Base-by-base conservation (phyloP, 306 rosid genomes). In the Cucurbita pepo region DNA sequence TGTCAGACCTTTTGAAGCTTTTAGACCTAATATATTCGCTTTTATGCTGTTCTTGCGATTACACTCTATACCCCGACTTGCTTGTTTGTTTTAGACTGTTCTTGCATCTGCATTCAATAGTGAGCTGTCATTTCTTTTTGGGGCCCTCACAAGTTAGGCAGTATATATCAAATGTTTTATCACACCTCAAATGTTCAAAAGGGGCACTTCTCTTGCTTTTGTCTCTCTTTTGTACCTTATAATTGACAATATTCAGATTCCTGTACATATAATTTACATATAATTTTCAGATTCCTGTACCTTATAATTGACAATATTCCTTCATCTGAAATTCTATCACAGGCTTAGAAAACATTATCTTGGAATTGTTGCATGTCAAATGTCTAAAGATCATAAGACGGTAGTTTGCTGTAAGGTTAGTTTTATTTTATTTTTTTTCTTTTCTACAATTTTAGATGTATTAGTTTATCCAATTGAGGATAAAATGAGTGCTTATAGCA, bases 351-450 rank as follows among this genome's bases (percentile, higher is more conserved):
- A 18, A 57, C 73, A 50, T 69, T 30, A 14, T 69, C 44, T 67
- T 67, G 73, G 44, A 69, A 48, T 45, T 30, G 16, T 69, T 50
- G 45, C 73, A 22, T 67, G 16, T 47, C 21, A 47, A 67, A 67
- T 67, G 73, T 47, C 41, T 47, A 69, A 69, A 50, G 73, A 15
- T 69, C 5, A 45, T 50, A 56, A 69, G 58, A 41, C 50, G 45
- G 34, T 69, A 50, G 58, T 69, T 16, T 69, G 58, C 15, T 69
- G 74, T 52, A 8, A 60, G 75, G 84, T 83, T 78, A 69, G 73
- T 30, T 12, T 45, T 48, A 15, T 38, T 62, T 62, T 38, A n/a
- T 25, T 25, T 1, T 25, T 25, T 1, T 25, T 25, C 25, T 25
- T 15, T 5, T 41, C 50, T 21, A 1, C 30, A 57, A 30, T 50